Conservation (phyloP, 805 yeast genomes). For the Saturnispora diversa region DNA sequence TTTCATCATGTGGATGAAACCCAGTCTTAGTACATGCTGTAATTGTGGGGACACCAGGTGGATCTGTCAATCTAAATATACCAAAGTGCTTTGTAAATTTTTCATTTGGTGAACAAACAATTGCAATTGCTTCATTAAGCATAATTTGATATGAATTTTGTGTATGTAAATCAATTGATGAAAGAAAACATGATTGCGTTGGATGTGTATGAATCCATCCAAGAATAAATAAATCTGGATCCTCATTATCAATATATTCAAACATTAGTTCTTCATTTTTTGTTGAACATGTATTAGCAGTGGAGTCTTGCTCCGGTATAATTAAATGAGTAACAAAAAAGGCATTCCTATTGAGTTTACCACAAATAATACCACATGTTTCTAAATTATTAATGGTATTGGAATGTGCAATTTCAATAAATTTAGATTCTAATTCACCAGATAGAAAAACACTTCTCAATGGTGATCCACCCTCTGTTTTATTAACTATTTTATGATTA, state of each 20-base stretch:
- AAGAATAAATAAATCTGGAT: conserved; percentile 42
- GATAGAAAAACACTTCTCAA: conserved; percentile 48
- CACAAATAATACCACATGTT: conserved; percentile 63
- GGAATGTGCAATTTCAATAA: conserved; percentile 38
- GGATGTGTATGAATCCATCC: conserved; percentile 78
- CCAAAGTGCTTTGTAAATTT: conserved; percentile 40
- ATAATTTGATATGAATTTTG: conserved; percentile 61
- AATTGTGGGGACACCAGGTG: conserved; percentile 51
- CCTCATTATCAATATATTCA: conserved; percentile 45
- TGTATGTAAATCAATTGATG: conserved; percentile 60
- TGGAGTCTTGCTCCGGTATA: conserved; percentile 56
- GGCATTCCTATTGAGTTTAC: conserved; percentile 51
- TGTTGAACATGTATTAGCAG: conserved; percentile 55
- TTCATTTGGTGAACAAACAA: conserved; percentile 52
- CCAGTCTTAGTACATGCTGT: conserved; percentile 42
- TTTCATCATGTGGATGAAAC: conserved; percentile 57
- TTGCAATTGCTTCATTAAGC: conserved; percentile 62
- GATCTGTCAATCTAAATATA: conserved; percentile 54
- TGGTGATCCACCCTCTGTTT: conserved; percentile 50
- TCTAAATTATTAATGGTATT: conserved; percentile 48
- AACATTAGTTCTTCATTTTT: conserved; percentile 52
- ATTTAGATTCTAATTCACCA: conserved; percentile 32
- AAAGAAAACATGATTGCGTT: conserved; percentile 60
- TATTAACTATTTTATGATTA: conserved; percentile 33
- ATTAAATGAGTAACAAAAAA: conserved; percentile 54